Conservation (phyloP, 768 basidiomycete species). For the Serendipita sp. region DNA sequence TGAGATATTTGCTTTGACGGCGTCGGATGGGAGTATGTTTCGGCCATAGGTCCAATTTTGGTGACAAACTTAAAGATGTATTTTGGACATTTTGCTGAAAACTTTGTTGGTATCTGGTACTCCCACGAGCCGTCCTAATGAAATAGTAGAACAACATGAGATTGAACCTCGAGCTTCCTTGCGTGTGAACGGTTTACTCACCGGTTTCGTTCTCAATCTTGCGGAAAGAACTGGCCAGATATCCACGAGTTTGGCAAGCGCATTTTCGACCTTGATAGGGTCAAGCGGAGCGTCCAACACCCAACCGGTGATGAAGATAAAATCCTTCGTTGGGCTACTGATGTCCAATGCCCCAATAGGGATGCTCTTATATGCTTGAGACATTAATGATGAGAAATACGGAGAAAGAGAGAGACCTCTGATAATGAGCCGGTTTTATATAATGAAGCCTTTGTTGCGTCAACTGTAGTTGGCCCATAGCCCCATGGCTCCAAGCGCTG, state of each 20-base stretch:
- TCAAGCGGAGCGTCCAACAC: constrained; percentile 5
- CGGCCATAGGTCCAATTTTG: background rate
- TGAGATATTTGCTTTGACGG: background rate
- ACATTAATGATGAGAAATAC: too few relatives aligned
- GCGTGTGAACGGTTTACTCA: too few relatives aligned
- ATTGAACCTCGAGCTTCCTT: too few relatives aligned
- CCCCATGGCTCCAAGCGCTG: too few relatives aligned
- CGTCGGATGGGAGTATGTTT: background rate
- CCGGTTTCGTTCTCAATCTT: background rate
- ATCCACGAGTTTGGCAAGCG: constrained; percentile 2
- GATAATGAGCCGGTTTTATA: too few relatives aligned
- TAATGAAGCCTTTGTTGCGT: too few relatives aligned
- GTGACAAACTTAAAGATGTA: background rate
- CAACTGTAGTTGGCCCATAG: too few relatives aligned
- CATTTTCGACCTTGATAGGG: constrained; percentile 4
- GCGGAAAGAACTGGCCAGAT: constrained; percentile 9
- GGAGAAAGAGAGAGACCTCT: too few relatives aligned
- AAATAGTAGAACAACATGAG: background rate
- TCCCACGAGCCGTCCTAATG: constrained; percentile 3
- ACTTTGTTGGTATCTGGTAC: constrained; percentile 4
- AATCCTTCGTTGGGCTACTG: constrained; percentile 4
- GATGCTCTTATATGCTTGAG: too few relatives aligned
- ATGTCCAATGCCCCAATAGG: too few relatives aligned
- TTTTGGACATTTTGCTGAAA: background rate
- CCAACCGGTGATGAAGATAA: constrained; percentile 9